These are phyloP conservation scores for Pseudonitzschia multiseries DNA, from an alignment of 108 stramenopile genomes.

Conservation along the genomic window DNA sequence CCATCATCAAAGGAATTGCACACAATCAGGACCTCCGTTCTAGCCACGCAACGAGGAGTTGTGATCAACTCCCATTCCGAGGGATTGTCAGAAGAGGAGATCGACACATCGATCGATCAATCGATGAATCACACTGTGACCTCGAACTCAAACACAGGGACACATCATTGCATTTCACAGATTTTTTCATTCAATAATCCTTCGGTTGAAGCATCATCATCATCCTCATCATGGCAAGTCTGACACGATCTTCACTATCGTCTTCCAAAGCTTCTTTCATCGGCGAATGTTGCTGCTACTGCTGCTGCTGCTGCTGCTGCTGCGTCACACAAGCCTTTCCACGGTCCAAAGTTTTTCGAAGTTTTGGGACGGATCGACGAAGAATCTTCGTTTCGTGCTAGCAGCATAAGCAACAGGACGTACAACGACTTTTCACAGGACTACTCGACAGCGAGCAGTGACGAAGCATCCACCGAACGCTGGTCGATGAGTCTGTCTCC, in stretches of 20 bases:
- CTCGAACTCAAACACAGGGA: no score
- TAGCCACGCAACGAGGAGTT: no score
- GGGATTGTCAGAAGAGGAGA: no score
- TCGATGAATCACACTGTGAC: no score
- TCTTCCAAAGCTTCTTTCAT: neutral
- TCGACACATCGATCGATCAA: no score
- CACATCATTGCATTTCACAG: no score
- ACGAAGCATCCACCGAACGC: neutral
- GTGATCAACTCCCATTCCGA: no score
- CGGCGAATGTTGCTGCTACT: neutral
- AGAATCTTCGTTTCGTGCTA: slow-evolving; percentile 4
- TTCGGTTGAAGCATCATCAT: no score
- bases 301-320: no score
- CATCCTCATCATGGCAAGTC: neutral
- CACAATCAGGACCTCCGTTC: no score
- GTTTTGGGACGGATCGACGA: slow-evolving; percentile 9
- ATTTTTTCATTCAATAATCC: no score
- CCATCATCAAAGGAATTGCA: no score
- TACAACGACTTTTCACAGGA: neutral
- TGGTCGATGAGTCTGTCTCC: neutral
- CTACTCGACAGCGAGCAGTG: neutral
- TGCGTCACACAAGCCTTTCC: neutral
- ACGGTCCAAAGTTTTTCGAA: slow-evolving; percentile 3
- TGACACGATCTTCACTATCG: neutral
- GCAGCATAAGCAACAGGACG: neutral